Conservation (phyloP, 225 moss, liverwort and hornwort species). For the Bryum argenteum region DNA sequence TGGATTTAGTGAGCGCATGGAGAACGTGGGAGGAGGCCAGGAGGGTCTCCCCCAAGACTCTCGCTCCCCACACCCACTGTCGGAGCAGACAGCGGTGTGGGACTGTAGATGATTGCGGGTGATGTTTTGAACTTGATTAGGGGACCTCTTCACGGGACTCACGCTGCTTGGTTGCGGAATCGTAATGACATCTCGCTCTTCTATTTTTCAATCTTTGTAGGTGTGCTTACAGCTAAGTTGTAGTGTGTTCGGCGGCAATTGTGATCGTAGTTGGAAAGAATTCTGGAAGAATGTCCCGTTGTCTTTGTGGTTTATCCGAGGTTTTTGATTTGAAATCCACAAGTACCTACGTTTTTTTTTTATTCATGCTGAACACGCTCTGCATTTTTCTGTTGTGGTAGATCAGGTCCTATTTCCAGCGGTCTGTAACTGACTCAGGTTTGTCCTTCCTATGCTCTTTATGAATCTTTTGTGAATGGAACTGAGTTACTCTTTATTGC, state of each 20-base stretch:
- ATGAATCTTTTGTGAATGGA: slow-evolving; percentile 4
- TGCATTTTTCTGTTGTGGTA: neutral
- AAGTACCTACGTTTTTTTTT: neutral
- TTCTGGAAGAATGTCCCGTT: neutral
- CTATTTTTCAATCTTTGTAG: no score
- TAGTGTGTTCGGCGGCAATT: neutral
- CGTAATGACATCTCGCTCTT: no score
- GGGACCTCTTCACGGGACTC: neutral
- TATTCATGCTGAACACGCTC: neutral
- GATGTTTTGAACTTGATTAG: neutral
- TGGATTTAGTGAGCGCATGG: no score
- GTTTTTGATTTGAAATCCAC: neutral
- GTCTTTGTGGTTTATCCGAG: neutral
- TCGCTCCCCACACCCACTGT: no score
- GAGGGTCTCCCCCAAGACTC: no score
- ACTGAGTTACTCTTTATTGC: neutral
- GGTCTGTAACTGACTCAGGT: slow-evolving; percentile 60
- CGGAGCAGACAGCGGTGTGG: no score
- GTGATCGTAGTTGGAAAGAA: neutral
- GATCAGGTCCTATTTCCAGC: slow-evolving; percentile 43
- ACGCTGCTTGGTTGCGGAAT: no score
- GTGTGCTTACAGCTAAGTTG: no score
- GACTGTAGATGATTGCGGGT: neutral
- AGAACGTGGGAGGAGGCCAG: no score
- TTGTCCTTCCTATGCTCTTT: no score